phyloP scores from a whole-genome alignment of 2,329 filamentous ascomycete genomes.

The Hypoxylon sp. region DNA sequence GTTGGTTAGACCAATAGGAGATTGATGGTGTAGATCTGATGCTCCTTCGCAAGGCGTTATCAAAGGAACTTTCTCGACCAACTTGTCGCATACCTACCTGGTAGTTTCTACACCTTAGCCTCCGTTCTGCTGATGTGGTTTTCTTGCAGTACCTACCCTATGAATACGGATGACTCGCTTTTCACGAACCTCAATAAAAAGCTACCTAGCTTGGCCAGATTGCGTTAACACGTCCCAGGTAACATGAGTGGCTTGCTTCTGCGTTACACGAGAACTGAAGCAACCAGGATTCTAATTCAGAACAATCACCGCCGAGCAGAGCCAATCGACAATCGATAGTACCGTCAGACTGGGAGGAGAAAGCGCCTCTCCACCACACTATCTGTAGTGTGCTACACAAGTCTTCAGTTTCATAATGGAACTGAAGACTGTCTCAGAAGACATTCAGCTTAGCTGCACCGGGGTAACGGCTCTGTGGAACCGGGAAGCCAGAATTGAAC shows the following conservation, averaged over 20 bases:
- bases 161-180: background rate
- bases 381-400: conserved; percentile 5
- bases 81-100: conserved; percentile 1
- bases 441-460: conserved; percentile 18
- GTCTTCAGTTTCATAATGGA: conserved; percentile 3
- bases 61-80: conserved; percentile 12
- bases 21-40: conserved; percentile 13
- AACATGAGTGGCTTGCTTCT: conserved; percentile 4
- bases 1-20: conserved; percentile 31
- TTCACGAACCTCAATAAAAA: background rate
- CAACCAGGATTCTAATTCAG: conserved; percentile 3
- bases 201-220: background rate
- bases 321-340: conserved; percentile 5
- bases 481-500: conserved; percentile 6
- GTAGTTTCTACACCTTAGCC: conserved; percentile 1
- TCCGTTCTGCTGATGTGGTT: background rate
- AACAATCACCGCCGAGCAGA: background rate
- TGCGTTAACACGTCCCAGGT: conserved; percentile 5
- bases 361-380: conserved; percentile 6
- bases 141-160: background rate
- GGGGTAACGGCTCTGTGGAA: conserved; percentile 18
- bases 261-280: conserved; percentile 3
- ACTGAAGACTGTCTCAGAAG: conserved; percentile 19
- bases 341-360: conserved; percentile 9
- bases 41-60: conserved; percentile 13